phyloP scores from a whole-genome alignment of 2,329 filamentous ascomycete genomes.

The Verticillium isaacii region DNA sequence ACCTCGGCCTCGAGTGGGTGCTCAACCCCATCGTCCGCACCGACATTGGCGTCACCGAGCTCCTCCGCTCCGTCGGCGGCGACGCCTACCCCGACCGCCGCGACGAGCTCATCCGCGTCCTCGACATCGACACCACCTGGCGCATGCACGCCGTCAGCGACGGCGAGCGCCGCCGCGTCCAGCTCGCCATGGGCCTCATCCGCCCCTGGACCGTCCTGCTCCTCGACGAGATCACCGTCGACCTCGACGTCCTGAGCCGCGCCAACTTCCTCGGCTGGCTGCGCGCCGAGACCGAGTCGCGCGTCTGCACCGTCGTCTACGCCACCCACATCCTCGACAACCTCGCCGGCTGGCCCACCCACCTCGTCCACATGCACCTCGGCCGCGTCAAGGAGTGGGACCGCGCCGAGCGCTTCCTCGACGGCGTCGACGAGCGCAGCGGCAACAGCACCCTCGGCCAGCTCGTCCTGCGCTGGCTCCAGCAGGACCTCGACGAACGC shows the following conservation, averaged over 20 bases:
- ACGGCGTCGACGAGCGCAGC: slow-evolving; percentile 35
- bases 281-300: slow-evolving; percentile 75
- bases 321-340: slow-evolving; percentile 98
- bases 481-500: slow-evolving; percentile 70
- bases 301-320: slow-evolving; percentile 90
- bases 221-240: slow-evolving; percentile 95
- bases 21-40: slow-evolving; percentile 93
- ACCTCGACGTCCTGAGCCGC: slow-evolving; percentile 82
- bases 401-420: slow-evolving; percentile 63
- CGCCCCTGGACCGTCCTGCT: slow-evolving; percentile 88
- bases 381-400: slow-evolving; percentile 88
- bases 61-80: slow-evolving; percentile 82
- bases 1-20: slow-evolving; percentile 97
- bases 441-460: slow-evolving; percentile 85
- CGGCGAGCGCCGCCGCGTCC: slow-evolving; percentile 84
- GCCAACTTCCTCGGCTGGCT: slow-evolving; percentile 83
- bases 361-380: slow-evolving; percentile 92
- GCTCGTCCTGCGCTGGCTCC: slow-evolving; percentile 83
- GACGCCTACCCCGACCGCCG: slow-evolving; percentile 75
- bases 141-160: slow-evolving; percentile 95
- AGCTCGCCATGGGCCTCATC: slow-evolving; percentile 92
- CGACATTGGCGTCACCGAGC: slow-evolving; percentile 85
- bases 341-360: slow-evolving; percentile 88
- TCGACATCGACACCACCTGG: slow-evolving; percentile 90
- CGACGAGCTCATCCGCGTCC: slow-evolving; percentile 80